Evolutionary conservation across 345 rosid genomes (phyloP), one percentile per base, ranked within the genome.

Genomic region (Citrus australasica): DNA sequence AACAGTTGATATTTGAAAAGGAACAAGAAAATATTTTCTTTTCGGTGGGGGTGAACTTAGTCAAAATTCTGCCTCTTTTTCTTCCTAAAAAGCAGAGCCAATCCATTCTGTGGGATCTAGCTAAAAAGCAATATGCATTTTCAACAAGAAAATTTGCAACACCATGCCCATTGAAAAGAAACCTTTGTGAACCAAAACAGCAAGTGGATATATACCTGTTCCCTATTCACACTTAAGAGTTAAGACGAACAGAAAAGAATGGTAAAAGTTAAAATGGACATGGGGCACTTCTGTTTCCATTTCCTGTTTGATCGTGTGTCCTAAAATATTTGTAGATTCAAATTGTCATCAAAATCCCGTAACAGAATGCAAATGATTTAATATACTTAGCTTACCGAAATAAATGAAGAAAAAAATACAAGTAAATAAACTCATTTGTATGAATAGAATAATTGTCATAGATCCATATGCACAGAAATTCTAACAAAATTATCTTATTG

Each of bases 61-160:
- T 79, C 86, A 79, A 83, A 75, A 48, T 60, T 64, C 55, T 71
- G 51, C 38, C 2, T 30, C 51, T 67, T 64, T 79, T 79, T 68
- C 82, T 82, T 69, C 86, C 80, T 84, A 62, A 87, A 87, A 88
- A 88, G 89, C n/a, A 79, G 90, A 75, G 82, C 88, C 76, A 51
- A 25, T 42, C 64, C 67, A 33, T 32, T 30, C 19, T 69, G 76
- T 77, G 84, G 83, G 33, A 80, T 75, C 85, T 78, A 82, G 88
- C 91, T 80, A 81, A 66, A 85, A 88, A 79, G 87, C 72, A 81
- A 46, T 42, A 33, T 28, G 28, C 78, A 79, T 78, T 80, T 77
- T 62, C 74, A 65, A 48, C 61, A 48, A 22, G 61, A 64, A 33
- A 14, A 55, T 42, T 74, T 60, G 67, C 24, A 40, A 51, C 51